Evolutionary conservation across 768 basidiomycete genomes (phyloP), one percentile per base, ranked within the genome.

Genomic region (Kwoniella bestiolae): DNA sequence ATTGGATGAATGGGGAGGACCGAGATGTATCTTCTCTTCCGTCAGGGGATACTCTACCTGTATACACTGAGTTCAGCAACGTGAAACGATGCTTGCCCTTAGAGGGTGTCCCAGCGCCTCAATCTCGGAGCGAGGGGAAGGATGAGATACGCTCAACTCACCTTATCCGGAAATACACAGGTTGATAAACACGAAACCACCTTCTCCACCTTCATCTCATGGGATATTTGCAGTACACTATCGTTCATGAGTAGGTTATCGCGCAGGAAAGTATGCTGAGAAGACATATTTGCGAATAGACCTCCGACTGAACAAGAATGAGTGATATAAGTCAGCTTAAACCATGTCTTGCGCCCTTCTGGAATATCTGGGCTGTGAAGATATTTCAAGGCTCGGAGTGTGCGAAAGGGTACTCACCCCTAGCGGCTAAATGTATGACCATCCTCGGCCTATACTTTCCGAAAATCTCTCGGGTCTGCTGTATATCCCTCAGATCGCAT

Each of bases 171-270:
- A 84, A 94, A 98, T 50, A 98, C 92, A 78, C 94, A 98, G 45
- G 95, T 97, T 9, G 94, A 96, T 41, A 97, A 87, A 77, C 94
- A 97, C 12, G 94, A 96, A 63, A 98, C 89, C 71, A 95, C 85
- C 82, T 96, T 97, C 68, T 85, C 71, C 23, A 80, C 78, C 55
- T 87, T 84, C 74, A 85, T 83, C 69, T 87, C 84, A 77, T 91
- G 85, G 7, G 92, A 84, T 32, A 86, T 84, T 77, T 93, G 87
- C 23, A 97, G 85, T 45, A 98, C 88, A 80, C 94, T 93, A 79
- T 95, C 92, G 82, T 98, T 98, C 83, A 98, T 97, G 68, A 93
- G 85, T 77, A 90, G 86, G 82, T 98, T 98, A 76, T 96, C 94
- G 21, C 93, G 90, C 23, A 97, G 85, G 85, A 97, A 96, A 26